Evolutionary conservation across 225 moss, liverwort and hornwort genomes (phyloP).

Genomic region (Climacium dendroides): DNA sequence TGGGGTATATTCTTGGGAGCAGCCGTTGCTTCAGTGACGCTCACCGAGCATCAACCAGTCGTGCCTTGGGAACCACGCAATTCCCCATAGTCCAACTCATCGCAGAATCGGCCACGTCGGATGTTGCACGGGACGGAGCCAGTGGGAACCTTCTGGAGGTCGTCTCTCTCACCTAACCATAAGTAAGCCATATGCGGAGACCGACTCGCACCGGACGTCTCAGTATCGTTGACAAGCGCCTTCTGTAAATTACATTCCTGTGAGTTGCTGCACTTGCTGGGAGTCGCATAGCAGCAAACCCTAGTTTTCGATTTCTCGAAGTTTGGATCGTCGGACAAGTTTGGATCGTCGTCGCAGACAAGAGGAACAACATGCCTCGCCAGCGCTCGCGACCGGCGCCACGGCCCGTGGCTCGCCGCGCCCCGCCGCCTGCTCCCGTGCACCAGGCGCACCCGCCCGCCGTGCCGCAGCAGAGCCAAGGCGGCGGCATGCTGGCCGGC

Average conservation of each 20-base stretch:
- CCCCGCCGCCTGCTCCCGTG: conserved; percentile 64
- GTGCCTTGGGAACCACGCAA: not conserved
- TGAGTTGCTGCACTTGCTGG: not conserved
- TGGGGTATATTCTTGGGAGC: no score
- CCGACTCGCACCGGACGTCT: not conserved
- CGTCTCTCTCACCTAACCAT: not conserved
- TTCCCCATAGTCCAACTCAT: not conserved
- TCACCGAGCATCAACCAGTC: no score
- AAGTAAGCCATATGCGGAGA: not conserved
- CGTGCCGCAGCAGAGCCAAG: conserved; percentile 17
- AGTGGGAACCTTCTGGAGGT: not conserved
- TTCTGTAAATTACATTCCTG: not conserved
- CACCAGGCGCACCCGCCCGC: conserved; percentile 76
- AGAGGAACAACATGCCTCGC: conserved; percentile 22
- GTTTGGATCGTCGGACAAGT: no score
- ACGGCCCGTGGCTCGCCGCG: conserved; percentile 39
- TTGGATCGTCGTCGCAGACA: not conserved
- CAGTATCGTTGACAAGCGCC: no score
- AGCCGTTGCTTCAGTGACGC: no score
- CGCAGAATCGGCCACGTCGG: not conserved
- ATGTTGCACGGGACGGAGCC: not conserved
- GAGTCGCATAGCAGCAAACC: not conserved
- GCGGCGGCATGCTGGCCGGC: conserved; percentile 72
- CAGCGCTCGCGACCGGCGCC: conserved; percentile 49
- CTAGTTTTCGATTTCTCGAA: not conserved